Conservation (phyloP, 2,329 filamentous ascomycete species). For the Botrytis sinoallii region DNA sequence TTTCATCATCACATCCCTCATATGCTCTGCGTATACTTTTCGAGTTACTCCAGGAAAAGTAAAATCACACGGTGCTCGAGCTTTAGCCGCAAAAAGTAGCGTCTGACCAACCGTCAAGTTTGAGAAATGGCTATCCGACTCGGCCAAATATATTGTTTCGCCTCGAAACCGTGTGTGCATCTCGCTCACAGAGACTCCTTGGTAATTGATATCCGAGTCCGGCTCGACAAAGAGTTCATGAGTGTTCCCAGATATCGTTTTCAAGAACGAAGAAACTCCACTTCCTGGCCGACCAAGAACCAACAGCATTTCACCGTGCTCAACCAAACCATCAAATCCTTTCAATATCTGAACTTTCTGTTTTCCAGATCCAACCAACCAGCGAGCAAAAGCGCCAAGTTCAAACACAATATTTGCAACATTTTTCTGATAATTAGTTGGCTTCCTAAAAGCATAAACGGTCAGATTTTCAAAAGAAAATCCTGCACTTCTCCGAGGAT, state of each 20-base stretch:
- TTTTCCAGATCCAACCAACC: constrained; percentile 52
- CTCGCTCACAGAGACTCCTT: constrained; percentile 52
- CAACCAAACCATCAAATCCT: constrained; percentile 60
- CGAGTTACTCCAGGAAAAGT: constrained; percentile 57
- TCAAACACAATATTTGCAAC: constrained; percentile 59
- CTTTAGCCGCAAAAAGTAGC: constrained; percentile 66
- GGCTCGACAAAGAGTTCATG: constrained; percentile 54
- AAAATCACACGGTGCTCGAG: constrained; percentile 60
- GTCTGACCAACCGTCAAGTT: constrained; percentile 72
- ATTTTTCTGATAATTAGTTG: constrained; percentile 69
- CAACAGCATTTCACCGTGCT: constrained; percentile 62
- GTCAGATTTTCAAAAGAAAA: constrained; percentile 66
- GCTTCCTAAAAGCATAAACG: constrained; percentile 63
- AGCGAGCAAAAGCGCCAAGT: constrained; percentile 42
- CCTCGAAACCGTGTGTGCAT: constrained; percentile 55
- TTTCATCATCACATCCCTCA: constrained; percentile 60
- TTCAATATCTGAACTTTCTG: constrained; percentile 54
- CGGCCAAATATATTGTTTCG: constrained; percentile 70
- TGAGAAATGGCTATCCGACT: constrained; percentile 71
- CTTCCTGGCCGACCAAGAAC: constrained; percentile 62
- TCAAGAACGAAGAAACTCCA: constrained; percentile 62
- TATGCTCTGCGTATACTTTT: constrained; percentile 45
- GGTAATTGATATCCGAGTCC: constrained; percentile 56
- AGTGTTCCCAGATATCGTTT: constrained; percentile 52
- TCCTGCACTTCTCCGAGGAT: constrained; percentile 51